phyloP scores from a whole-genome alignment of 2,329 filamentous ascomycete species.

The Arthroderma sp. region DNA sequence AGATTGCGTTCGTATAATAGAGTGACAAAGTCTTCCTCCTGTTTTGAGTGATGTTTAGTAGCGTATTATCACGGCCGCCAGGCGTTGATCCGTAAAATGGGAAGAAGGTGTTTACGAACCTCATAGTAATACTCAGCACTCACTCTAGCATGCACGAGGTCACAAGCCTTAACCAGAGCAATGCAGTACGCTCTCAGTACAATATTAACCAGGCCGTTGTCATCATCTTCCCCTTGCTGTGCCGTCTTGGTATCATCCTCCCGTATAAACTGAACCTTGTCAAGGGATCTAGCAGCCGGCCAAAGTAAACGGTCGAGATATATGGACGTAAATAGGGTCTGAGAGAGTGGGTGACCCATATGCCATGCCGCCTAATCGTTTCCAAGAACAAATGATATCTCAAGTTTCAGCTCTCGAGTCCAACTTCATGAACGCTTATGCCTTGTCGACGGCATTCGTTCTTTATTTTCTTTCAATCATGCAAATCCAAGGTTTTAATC shows the following conservation, averaged over 20 bases:
- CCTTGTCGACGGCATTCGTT: constrained; percentile 3
- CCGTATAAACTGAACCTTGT: constrained; percentile 50
- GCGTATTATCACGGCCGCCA: constrained; percentile 1
- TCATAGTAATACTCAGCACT: constrained; percentile 83
- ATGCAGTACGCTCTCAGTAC: constrained; percentile 77
- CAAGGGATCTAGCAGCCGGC: constrained; percentile 50
- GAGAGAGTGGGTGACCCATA: constrained; percentile 84
- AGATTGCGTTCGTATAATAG: constrained; percentile 76
- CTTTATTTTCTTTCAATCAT: constrained; percentile 6
- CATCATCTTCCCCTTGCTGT: background rate
- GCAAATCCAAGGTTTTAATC: too few relatives aligned
- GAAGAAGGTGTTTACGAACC: constrained; percentile 33
- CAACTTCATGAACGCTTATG: background rate
- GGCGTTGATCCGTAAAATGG: background rate
- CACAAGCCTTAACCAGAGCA: constrained; percentile 69
- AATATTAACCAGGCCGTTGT: constrained; percentile 38
- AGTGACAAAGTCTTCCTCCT: constrained; percentile 95
- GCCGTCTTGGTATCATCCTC: constrained; percentile 11
- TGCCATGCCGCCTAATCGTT: constrained; percentile 76
- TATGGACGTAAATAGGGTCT: constrained; percentile 84
- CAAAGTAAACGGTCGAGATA: constrained; percentile 76
- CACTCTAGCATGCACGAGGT: constrained; percentile 63
- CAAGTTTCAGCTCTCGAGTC: too few relatives aligned
- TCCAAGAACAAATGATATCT: background rate
- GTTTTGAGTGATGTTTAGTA: constrained; percentile 10